Evolutionary conservation across 805 yeast genomes (phyloP).

Genomic region (Teunomyces panamensis): DNA sequence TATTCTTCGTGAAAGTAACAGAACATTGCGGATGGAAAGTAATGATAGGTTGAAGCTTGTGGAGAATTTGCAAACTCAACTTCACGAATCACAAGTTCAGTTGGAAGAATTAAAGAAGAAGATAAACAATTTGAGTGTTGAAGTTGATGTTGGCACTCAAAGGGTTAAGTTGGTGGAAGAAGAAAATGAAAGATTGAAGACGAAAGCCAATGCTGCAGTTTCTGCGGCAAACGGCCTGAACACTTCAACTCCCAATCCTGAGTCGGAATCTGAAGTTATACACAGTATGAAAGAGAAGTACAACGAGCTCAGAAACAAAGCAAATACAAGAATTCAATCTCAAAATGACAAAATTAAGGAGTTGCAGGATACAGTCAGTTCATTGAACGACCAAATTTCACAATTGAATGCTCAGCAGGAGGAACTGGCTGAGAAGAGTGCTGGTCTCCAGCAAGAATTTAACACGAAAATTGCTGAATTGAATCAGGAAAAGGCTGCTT

Average conservation of each 20-base stretch:
- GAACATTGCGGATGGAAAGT: slow-evolving; percentile 56
- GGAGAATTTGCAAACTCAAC: slow-evolving; percentile 37
- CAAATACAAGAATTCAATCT: slow-evolving; percentile 20
- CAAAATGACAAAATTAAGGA: slow-evolving; percentile 25
- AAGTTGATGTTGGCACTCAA: slow-evolving; percentile 48
- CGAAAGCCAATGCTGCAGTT: neutral
- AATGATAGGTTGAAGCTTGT: slow-evolving; percentile 18
- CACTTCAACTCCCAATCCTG: neutral
- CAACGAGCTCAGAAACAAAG: slow-evolving; percentile 26
- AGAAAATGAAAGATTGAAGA: slow-evolving; percentile 60
- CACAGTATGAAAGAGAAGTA: slow-evolving; percentile 30
- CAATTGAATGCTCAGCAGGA: slow-evolving; percentile 9
- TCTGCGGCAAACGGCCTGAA: neutral
- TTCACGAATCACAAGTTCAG: slow-evolving; percentile 27
- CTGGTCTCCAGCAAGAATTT: neutral
- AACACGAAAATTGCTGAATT: slow-evolving; percentile 8
- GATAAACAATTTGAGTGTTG: slow-evolving; percentile 32
- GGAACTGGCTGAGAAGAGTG: slow-evolving; percentile 5
- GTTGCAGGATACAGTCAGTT: slow-evolving; percentile 20
- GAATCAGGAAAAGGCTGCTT: slow-evolving; percentile 11
- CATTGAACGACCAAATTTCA: slow-evolving; percentile 20
- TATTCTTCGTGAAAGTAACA: slow-evolving; percentile 65
- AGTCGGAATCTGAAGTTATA: slow-evolving; percentile 17
- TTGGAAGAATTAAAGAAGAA: slow-evolving; percentile 46
- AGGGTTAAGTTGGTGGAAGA: slow-evolving; percentile 46